Percentiles rank a stretch among this genome's conserved stretches.
Conservation (phyloP, 257 asterid species). For the Salvia rosmarinus region DNA sequence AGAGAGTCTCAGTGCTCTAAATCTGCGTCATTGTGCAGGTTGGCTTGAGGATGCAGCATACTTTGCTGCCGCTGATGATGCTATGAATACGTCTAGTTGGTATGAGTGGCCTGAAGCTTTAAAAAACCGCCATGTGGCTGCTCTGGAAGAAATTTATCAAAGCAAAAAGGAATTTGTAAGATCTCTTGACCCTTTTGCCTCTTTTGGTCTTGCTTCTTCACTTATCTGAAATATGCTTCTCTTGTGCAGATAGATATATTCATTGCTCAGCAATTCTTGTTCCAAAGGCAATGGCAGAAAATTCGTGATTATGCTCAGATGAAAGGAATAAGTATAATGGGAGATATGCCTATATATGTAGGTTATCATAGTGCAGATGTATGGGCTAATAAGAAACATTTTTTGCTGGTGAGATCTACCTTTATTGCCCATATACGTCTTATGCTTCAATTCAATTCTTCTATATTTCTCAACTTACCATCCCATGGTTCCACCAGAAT, state of each 20-base stretch:
- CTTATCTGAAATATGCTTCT: conserved; percentile 23
- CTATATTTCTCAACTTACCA: conserved; percentile 27
- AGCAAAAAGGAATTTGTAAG: conserved; percentile 83
- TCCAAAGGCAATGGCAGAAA: conserved; percentile 97
- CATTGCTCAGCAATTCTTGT: conserved; percentile 90
- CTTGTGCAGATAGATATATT: conserved; percentile 79
- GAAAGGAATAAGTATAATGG: conserved; percentile 93
- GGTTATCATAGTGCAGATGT: conserved; percentile 99
- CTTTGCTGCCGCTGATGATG: conserved; percentile 94
- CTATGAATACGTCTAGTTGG: conserved; percentile 77
- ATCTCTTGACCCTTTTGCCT: conserved; percentile 31
- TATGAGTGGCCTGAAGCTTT: conserved; percentile 96
- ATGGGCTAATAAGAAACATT: conserved; percentile 94
- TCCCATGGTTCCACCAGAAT: conserved; percentile 54
- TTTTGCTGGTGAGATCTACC: conserved; percentile 73
- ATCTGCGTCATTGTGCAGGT: conserved; percentile 50
- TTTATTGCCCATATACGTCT: conserved; percentile 2
- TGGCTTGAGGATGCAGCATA: conserved; percentile 99
- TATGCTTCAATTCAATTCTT: conserved; percentile 29
- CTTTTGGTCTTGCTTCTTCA: conserved; percentile 26
- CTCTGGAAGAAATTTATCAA: conserved; percentile 87
- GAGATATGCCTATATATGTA: conserved; percentile 99
- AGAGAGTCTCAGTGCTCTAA: conserved; percentile 26
- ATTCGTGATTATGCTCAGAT: conserved; percentile 74
- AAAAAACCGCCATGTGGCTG: conserved; percentile 87